These are phyloP conservation scores for Clonostachys byssicola DNA, from an alignment of 2,329 filamentous ascomycete genomes.

Conservation along the genomic window DNA sequence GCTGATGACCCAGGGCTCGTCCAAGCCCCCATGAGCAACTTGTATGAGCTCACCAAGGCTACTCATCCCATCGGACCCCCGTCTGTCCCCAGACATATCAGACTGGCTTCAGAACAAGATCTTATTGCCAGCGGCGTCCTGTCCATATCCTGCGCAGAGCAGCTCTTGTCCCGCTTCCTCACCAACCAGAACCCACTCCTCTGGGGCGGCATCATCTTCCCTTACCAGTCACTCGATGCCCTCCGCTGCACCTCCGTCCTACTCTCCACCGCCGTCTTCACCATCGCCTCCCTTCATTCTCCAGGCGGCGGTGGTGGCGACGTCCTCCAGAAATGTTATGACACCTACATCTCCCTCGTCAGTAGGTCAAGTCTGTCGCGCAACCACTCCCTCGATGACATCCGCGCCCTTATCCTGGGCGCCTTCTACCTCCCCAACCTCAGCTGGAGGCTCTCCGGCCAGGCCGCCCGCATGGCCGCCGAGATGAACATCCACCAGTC, in stretches of 20 bases:
- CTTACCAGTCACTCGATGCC: constrained; percentile 40
- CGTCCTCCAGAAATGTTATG: constrained; percentile 36
- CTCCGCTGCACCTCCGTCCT: constrained; percentile 52
- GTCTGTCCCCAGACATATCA: constrained; percentile 1
- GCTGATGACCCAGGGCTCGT: constrained; percentile 17
- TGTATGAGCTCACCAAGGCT: constrained; percentile 8
- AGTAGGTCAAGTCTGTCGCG: constrained; percentile 53
- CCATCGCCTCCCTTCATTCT: constrained; percentile 56
- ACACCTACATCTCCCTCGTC: constrained; percentile 52
- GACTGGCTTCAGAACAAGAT: constrained; percentile 21
- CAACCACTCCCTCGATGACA: constrained; percentile 52
- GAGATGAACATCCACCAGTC: constrained; percentile 51
- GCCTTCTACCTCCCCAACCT: constrained; percentile 61
- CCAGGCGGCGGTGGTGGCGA: constrained; percentile 36
- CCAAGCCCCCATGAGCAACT: constrained; percentile 8
- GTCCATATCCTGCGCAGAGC: constrained; percentile 38
- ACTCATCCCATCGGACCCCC: not conserved
- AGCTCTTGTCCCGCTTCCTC: constrained; percentile 28
- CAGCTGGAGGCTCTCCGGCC: constrained; percentile 56
- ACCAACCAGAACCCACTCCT: constrained; percentile 35
- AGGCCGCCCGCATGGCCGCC: constrained; percentile 53
- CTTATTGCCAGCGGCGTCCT: constrained; percentile 45
- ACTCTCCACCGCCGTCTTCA: constrained; percentile 51
- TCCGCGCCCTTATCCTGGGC: constrained; percentile 56
- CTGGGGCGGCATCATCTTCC: constrained; percentile 45